Evolutionary conservation across 768 basidiomycete species (phyloP).

Genomic region (Psilocybe azurescens): DNA sequence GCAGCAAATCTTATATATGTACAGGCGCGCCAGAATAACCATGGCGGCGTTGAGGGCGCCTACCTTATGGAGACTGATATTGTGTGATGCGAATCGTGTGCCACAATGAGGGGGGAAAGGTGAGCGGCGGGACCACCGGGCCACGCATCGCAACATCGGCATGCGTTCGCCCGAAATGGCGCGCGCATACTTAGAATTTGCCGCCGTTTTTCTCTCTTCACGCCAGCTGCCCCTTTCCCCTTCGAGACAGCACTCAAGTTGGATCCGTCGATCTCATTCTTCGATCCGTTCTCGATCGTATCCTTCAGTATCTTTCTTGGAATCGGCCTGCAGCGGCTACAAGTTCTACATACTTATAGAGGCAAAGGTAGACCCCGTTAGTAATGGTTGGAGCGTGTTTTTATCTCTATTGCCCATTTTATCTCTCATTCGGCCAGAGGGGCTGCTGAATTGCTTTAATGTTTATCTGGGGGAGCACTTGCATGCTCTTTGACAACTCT

Average conservation of each 20-base stretch:
- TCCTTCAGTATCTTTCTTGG: not conserved
- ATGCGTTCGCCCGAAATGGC: not conserved
- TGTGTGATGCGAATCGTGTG: not conserved
- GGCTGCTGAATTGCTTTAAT: not conserved
- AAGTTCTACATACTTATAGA: not conserved
- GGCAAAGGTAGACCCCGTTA: not conserved
- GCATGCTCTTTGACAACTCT: not conserved
- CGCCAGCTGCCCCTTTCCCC: not conserved
- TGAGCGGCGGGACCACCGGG: not conserved
- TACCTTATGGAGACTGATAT: not conserved
- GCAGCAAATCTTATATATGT: not conserved
- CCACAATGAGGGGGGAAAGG: not conserved
- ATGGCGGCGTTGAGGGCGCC: not conserved
- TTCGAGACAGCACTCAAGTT: not conserved
- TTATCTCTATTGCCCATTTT: not conserved
- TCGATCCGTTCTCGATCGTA: not conserved
- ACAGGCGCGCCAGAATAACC: not conserved
- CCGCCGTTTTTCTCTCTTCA: not conserved
- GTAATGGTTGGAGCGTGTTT: not conserved
- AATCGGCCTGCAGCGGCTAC: not conserved
- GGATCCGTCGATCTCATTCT: not conserved
- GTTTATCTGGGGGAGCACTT: not conserved
- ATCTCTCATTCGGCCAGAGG: not conserved
- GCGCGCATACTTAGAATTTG: not conserved
- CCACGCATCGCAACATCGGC: not conserved